Evolutionary conservation across 129 eudicot species (phyloP), one percentile per base, ranked within the genome.

Genomic region (Flaveria brownii): DNA sequence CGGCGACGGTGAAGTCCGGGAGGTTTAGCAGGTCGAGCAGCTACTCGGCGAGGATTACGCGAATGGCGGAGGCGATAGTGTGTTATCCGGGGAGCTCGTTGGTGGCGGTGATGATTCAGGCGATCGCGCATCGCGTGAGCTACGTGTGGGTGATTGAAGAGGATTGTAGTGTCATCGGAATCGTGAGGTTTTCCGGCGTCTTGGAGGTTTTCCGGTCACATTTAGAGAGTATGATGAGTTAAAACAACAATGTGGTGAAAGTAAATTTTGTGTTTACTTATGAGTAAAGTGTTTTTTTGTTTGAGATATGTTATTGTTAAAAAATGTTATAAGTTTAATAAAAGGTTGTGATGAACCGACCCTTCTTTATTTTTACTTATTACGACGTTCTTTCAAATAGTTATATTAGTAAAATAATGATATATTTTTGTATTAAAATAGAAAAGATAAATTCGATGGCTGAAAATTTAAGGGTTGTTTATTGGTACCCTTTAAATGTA

Each of bases 101-200:
- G 80, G 91, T 88, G 78, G 98, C 98, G 1, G 98, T 93, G 60
- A 93, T 90, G 97, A 80, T 91, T 6, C 98, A 93, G 54, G 97
- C 98, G 1, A 82, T 93, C 9, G 75, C 97, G 1, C 96, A 87
- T 60, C 89, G 98, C 0, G 91, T 91, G 47, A 93, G 82, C 18
- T 91, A 91, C 46, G 93, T 93, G 18, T 93, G 98, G 98, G 97
- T 93, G 54, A 78, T 88, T 36, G 96, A 93, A 50, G 91, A 91
- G 1, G 98, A 87, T 13, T 82, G 83, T 73, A 84, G 87, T 15
- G 80, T 91, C 3, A 84, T 82, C 22, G 98, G 98, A 43, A 86
- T 90, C 0, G 98, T 93, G 16, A 88, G 89, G 42, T 90, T 91
- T 71, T 81, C 90, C 13, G 85, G 77, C 41, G 83, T 93, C 59